Base-by-base conservation (phyloP, 73 alveolate species). In the Blepharisma japonicum region DNA sequence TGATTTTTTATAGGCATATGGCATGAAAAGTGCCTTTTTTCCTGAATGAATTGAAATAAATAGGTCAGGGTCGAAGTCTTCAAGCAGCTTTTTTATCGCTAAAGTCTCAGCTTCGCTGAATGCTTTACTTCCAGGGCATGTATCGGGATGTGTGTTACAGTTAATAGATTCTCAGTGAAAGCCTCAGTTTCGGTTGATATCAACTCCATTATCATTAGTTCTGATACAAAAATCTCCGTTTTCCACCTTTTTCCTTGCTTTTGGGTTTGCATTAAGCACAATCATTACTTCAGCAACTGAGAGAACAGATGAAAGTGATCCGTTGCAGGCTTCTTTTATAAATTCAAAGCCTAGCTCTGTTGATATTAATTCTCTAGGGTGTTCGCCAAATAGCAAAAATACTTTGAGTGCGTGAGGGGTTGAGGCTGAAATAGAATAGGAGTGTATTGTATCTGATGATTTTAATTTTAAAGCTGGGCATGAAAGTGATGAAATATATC, bases 101-200 rank as follows among this genome's bases (percentile, higher is more conserved):
- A 67, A 7, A 7, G 95, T 88, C 72, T 88, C 92, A 23, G 87
- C 81, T 68, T 88, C 95, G 7, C 90, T 78, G 55, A 88, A 88
- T 23, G 95, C 87, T 20, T 77, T 38, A 5, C 77, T 81, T 7
- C 95, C 95, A 42, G 91, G 68, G 21, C 76, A 20, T 11, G 55
- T 39, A 46, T 76, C 49, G 48, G 38, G 39, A 9, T 45, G n/a
- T 4, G 21, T 9, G 56, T 8, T 14, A 55, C 83, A 47, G 82
- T 74, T 50, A 8, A 20, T 49, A 6, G 61, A 39, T 53, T 83
- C 78, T 91, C 92, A 88, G 70, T 88, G 90, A 45, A 77, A 68
- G 56, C 80, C 95, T 79, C 89, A 88, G 71, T 88, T 88, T 71
- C 95, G 71, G 71, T 88, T 88, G 7, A 88, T 21, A 49, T 88